Percentiles rank a stretch among this genome's conserved stretches.
phyloP scores from a whole-genome alignment of 2,329 filamentous ascomycete genomes.

The Didymella arachidicola region DNA sequence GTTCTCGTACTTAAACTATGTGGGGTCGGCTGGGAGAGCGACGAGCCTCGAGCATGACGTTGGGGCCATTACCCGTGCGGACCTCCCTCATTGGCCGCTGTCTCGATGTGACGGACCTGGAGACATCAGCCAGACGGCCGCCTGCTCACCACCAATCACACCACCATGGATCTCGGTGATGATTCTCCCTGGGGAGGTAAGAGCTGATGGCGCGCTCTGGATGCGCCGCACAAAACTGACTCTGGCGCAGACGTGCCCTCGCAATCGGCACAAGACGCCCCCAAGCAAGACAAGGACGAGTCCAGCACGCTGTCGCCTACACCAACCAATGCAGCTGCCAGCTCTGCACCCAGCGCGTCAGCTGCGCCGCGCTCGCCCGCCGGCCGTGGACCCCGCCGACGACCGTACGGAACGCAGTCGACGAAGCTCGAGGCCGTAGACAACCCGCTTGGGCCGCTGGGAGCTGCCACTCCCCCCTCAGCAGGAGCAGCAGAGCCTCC shows the following conservation, averaged over 20 bases:
- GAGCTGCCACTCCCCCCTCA: conserved; percentile 64
- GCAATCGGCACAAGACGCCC: conserved; percentile 41
- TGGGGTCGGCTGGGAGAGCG: neutral
- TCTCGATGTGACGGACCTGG: conserved; percentile 16
- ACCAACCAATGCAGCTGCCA: conserved; percentile 29
- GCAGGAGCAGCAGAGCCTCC: conserved; percentile 65
- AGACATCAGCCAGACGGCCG: conserved; percentile 19
- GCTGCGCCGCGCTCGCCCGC: conserved; percentile 58
- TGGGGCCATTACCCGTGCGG: conserved; percentile 19
- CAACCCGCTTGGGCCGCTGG: conserved; percentile 77
- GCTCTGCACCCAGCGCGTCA: conserved; percentile 47
- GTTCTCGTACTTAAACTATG: neutral
- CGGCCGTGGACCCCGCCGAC: conserved; percentile 60
- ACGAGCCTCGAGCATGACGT: conserved; percentile 16
- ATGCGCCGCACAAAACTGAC: conserved; percentile 25
- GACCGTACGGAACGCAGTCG: conserved; percentile 74
- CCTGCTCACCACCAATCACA: conserved; percentile 21
- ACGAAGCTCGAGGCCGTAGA: conserved; percentile 82
- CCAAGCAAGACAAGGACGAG: conserved; percentile 48
- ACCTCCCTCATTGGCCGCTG: conserved; percentile 15
- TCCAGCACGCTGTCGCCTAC: conserved; percentile 36
- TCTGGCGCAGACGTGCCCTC: conserved; percentile 56
- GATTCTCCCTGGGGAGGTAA: conserved; percentile 55
- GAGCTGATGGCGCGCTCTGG: conserved; percentile 9
- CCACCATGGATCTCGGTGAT: conserved; percentile 54